Percentiles rank a stretch among this genome's conserved stretches.
These are phyloP conservation scores for Trichoderma koningii DNA, from an alignment of 2,329 filamentous ascomycete species.

Conservation along the genomic window DNA sequence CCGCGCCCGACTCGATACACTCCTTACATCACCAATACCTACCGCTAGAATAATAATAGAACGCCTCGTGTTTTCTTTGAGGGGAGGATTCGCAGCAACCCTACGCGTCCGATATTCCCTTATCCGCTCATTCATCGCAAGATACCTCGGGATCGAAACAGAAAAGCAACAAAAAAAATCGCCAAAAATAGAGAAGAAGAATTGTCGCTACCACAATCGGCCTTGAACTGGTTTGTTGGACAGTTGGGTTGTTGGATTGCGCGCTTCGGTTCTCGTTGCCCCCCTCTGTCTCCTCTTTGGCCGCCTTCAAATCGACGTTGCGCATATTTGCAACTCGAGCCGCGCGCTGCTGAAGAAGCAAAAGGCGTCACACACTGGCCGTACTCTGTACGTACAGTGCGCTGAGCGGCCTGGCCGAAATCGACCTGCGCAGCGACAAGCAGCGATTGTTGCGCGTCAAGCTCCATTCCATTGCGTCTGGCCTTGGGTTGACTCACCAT, in stretches of 20 bases:
- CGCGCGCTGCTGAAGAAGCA: background rate
- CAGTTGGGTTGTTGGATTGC: too few relatives aligned
- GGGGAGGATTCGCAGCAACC: conserved; percentile 13
- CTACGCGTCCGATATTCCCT: conserved; percentile 21
- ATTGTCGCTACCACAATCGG: background rate
- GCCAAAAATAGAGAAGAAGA: conserved; percentile 2
- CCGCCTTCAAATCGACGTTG: background rate
- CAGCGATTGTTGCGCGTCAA: conserved; percentile 10
- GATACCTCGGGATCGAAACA: background rate
- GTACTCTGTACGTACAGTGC: conserved; percentile 6
- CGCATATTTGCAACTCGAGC: background rate
- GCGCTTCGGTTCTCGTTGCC: background rate
- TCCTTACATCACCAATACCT: conserved; percentile 20
- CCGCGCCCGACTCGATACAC: conserved; percentile 16
- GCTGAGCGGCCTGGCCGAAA: background rate
- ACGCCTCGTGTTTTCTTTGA: conserved; percentile 21
- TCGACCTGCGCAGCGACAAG: background rate
- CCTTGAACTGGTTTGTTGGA: conserved; percentile 1
- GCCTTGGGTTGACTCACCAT: background rate
- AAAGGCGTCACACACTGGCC: background rate
- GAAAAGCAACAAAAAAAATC: conserved; percentile 1
- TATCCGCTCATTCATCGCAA: conserved; percentile 18
- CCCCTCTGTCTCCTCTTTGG: background rate
- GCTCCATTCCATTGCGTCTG: conserved; percentile 14
- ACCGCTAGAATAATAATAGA: conserved; percentile 25